phyloP scores from a whole-genome alignment of 2,329 filamentous ascomycete species.

The Venturia asperata region DNA sequence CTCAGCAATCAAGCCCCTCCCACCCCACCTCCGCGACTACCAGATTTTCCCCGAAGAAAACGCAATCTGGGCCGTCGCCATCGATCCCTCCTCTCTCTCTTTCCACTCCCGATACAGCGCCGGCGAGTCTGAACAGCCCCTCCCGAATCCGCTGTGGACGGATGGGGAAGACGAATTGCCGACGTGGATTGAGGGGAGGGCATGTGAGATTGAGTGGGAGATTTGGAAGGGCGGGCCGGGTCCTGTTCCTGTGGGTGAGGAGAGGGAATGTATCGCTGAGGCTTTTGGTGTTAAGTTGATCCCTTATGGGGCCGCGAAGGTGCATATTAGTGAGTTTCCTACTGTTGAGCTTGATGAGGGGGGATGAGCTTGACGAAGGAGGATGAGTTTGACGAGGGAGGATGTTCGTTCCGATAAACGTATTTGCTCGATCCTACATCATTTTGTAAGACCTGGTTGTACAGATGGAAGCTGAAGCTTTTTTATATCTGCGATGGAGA shows the following conservation, averaged over 20 bases:
- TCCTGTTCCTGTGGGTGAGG: constrained; percentile 24
- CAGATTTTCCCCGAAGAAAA: constrained; percentile 27
- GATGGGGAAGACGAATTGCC: constrained; percentile 28
- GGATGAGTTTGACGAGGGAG: too few relatives aligned
- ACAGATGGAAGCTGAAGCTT: too few relatives aligned
- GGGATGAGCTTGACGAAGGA: neutral
- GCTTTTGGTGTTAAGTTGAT: constrained; percentile 27
- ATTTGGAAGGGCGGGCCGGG: constrained; percentile 28
- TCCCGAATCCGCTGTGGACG: constrained; percentile 31
- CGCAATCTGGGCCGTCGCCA: constrained; percentile 30
- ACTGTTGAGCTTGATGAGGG: constrained; percentile 19
- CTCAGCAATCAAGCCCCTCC: constrained; percentile 20
- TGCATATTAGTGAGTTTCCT: constrained; percentile 35
- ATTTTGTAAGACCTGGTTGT: too few relatives aligned
- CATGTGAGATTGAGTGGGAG: constrained; percentile 33
- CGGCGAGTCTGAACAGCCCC: neutral
- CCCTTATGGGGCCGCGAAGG: constrained; percentile 33
- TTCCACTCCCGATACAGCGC: constrained; percentile 17
- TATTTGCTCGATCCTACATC: too few relatives aligned
- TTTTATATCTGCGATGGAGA: too few relatives aligned
- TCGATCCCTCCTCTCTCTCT: constrained; percentile 30
- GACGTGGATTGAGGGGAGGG: constrained; percentile 28
- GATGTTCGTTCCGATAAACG: too few relatives aligned
- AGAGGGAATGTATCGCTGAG: constrained; percentile 26
- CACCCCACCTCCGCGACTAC: constrained; percentile 26